Evolutionary conservation across 1,284 basidiomycete genomes (phyloP), one percentile per base, ranked within the genome.

Genomic region (Singerocomus inundabilis): DNA sequence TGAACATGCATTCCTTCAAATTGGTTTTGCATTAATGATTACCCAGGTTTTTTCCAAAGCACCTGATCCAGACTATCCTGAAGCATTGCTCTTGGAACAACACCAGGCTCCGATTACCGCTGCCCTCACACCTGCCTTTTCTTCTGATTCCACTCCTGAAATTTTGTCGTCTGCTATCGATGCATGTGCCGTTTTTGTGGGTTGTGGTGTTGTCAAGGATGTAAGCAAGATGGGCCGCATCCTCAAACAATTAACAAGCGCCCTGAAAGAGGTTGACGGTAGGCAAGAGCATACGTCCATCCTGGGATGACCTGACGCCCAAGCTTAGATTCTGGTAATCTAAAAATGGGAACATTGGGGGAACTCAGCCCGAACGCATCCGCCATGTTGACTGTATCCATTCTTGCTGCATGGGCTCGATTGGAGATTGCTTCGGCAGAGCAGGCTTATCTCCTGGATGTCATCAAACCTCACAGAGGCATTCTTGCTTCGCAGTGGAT

Each of bases 101-200:
- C 91, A 98, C 68, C 96, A 99, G 72, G 97, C 97, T 0, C 96
- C 97, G 0, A 97, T 99, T 52, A 96, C 96, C 1, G 93, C 97
- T 3, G 97, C 97, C 0, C 78, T 99, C n/a, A 99, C 95, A 0
- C 96, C 97, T 0, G 95, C 96, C 0, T 99, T 99, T 64, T 91
- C 91, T 4, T 78, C 89, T 0, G 97, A 99, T 65, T 93, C 94
- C 1, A 93, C 94, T 1, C 95, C 96, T 0, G 96, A 99, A 66
- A 96, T 99, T 21, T 67, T 98, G 30, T 91, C 95, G 0, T 85
- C 88, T 13, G 96, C 95, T 0, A 85, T 99, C 21, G 84, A 95
- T 62, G 91, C 96, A 12, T 98, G 96, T 62, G 97, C 96, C 3
- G 82, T 93, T 11, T 99, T 97, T 64, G 92, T 99, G 2, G 93